phyloP scores from a whole-genome alignment of 768 basidiomycete genomes.

The Rhizopogon roseolus region DNA sequence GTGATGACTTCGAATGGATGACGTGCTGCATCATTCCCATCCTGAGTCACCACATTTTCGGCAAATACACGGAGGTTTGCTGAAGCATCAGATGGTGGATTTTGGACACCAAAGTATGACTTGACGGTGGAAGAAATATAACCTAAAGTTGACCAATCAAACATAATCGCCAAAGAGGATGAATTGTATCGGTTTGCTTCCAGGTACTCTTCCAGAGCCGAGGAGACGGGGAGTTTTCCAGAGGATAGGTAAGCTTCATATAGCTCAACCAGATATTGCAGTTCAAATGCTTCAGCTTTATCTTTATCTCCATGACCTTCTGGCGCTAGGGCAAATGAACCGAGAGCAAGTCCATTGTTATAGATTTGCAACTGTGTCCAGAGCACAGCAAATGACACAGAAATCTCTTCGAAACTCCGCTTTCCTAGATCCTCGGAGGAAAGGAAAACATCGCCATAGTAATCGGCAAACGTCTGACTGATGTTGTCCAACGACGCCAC shows the following conservation, averaged over 20 bases:
- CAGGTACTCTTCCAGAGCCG: constrained; percentile 47
- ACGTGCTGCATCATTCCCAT: constrained; percentile 18
- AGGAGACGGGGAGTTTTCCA: constrained; percentile 37
- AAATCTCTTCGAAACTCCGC: constrained; percentile 66
- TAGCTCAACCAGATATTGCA: constrained; percentile 47
- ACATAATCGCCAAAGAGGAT: constrained; percentile 48
- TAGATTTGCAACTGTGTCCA: constrained; percentile 68
- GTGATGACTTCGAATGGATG: constrained; percentile 56
- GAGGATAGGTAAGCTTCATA: constrained; percentile 49
- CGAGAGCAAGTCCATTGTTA: constrained; percentile 58
- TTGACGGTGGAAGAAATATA: constrained; percentile 60
- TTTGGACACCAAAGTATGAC: constrained; percentile 15
- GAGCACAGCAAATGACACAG: constrained; percentile 52
- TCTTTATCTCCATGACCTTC: constrained; percentile 26
- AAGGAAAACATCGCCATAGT: constrained; percentile 42
- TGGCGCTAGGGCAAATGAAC: constrained; percentile 53
- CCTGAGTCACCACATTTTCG: constrained; percentile 31
- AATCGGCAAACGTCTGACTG: constrained; percentile 50
- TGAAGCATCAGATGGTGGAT: constrained; percentile 17
- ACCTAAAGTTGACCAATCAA: constrained; percentile 61
- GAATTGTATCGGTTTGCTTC: constrained; percentile 41
- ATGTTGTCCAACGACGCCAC: constrained; percentile 49
- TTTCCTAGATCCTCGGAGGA: constrained; percentile 40
- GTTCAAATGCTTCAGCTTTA: constrained; percentile 49
- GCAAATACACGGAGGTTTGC: constrained; percentile 34